These are phyloP conservation scores for Leishmania tropica DNA, from an alignment of 208 protist species.

Conservation along the genomic window DNA sequence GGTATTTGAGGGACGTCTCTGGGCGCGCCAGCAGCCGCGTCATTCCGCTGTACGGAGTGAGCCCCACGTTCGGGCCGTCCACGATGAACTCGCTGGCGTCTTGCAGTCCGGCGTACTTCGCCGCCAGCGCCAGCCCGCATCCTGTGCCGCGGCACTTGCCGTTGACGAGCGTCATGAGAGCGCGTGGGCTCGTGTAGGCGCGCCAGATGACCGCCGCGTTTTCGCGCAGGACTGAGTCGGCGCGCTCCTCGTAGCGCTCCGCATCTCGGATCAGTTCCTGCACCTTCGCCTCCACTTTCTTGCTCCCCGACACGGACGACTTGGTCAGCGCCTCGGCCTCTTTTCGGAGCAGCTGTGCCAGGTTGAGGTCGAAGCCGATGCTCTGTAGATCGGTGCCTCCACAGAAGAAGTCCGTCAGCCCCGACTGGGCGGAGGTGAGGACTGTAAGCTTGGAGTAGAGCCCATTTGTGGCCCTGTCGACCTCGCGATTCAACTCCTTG, in stretches of 20 bases:
- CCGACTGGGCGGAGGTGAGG: constrained; percentile 88
- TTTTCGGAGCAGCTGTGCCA: constrained; percentile 53
- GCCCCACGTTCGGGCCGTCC: constrained; percentile 78
- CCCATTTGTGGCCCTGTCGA: constrained; percentile 86
- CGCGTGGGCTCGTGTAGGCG: constrained; percentile 73
- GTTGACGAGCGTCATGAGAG: constrained; percentile 90
- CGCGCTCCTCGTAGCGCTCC: constrained; percentile 74
- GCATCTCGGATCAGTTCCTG: constrained; percentile 68
- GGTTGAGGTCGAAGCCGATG: constrained; percentile 70
- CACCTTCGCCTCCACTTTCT: constrained; percentile 35
- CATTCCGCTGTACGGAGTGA: constrained; percentile 86
- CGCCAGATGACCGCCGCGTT: constrained; percentile 84
- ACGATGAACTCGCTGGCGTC: constrained; percentile 88
- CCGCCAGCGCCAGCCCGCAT: constrained; percentile 77
- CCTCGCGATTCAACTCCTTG: constrained; percentile 57
- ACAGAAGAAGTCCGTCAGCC: constrained; percentile 87
- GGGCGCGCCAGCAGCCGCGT: constrained; percentile 79
- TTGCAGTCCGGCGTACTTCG: constrained; percentile 87
- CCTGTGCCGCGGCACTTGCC: constrained; percentile 89
- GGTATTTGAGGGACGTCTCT: constrained; percentile 90
- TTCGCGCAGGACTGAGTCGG: constrained; percentile 73
- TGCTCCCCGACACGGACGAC: neutral
- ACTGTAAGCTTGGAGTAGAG: constrained; percentile 88
- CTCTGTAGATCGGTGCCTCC: constrained; percentile 72
- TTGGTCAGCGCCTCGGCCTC: constrained; percentile 25